A percentile compares a stretch with the other conserved stretches of the same genome.
phyloP scores from a whole-genome alignment of 371 early-diverging fungal species.

The Lichtheimia ornata region DNA sequence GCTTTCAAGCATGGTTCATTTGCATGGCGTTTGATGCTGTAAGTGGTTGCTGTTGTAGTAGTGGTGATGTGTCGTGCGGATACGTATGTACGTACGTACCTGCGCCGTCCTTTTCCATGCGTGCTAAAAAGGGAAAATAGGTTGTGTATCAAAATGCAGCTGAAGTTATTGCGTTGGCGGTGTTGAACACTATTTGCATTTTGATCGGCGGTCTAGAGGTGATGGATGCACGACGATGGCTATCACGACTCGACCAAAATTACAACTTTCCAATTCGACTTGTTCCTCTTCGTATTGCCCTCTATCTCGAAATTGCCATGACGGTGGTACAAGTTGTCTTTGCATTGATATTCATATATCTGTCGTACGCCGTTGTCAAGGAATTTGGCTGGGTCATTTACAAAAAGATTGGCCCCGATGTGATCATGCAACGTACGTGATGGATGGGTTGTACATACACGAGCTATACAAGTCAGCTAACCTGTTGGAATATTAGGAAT shows the following conservation, averaged over 20 bases:
- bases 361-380: constrained; percentile 32
- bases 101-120: not conserved
- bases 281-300: constrained; percentile 28
- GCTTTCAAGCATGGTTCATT: constrained; percentile 47
- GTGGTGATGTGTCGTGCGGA: not conserved
- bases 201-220: constrained; percentile 42
- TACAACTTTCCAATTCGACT: constrained; percentile 11
- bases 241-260: constrained; percentile 12
- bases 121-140: constrained; percentile 20
- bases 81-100: not conserved
- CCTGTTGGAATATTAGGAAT: constrained; percentile 24
- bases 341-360: constrained; percentile 30
- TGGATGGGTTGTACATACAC: not conserved
- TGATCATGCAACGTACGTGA: constrained; percentile 42
- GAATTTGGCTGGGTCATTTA: constrained; percentile 52
- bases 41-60: too few species aligned
- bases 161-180: constrained; percentile 39
- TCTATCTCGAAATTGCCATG: constrained; percentile 36
- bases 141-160: constrained; percentile 43
- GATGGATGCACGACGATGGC: constrained; percentile 36
- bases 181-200: constrained; percentile 39
- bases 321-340: constrained; percentile 27
- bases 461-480: not conserved
- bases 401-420: constrained; percentile 50
- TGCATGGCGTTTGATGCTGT: constrained; percentile 54